Base-by-base conservation (phyloP, 352 stramenopile genomes). In the Pythium sukuiense region DNA sequence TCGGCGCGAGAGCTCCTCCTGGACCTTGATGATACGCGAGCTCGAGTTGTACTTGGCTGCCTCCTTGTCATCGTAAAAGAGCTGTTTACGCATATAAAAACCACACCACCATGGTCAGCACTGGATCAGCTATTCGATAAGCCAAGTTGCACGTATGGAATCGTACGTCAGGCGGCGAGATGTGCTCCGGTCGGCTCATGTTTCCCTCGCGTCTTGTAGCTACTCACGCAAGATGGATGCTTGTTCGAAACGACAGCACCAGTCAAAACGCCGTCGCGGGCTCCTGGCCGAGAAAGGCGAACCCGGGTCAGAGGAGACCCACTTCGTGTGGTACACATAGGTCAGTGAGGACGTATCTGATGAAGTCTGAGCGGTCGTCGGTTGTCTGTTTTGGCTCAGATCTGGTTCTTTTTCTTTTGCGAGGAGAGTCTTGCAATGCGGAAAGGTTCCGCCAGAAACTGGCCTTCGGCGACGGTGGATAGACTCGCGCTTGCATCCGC, bases 1-100 rank as follows among this genome's bases (percentile, higher is more conserved):
- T 52, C 97, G 90, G 45, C 98, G 88, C 13, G 96, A 96, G 37
- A 99, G 96, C 73, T 99, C 95, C 58, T 93, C 76, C 74, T 99
- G 97, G 59, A 98, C 92, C 71, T 97, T 90, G 68, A 95, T 83
- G 61, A 98, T 98, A 43, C 92, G 90, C 67, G 87, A 96, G 76
- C 85, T 97, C 26, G 84, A 92, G 68, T 96, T 96, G 78, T 98
- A 98, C 74, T 98, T 97, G 69, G 86, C 81, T 0, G 90, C 89
- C 75, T 98, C 92, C 63, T 95, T 95, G 57, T 95, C 87, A 80
- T 97, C 82, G 69, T 98, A 98, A 71, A 96, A 98, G 58, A 96
- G 69, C 88, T 98, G 59, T 35, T 55, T 27, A 53, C 6, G 27
- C 46, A 13, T 29, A 26, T n/a, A 58, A 39, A 59, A 64, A 45